Evolutionary conservation across 805 yeast species (phyloP).

Genomic region (Nakazawaea peltata): DNA sequence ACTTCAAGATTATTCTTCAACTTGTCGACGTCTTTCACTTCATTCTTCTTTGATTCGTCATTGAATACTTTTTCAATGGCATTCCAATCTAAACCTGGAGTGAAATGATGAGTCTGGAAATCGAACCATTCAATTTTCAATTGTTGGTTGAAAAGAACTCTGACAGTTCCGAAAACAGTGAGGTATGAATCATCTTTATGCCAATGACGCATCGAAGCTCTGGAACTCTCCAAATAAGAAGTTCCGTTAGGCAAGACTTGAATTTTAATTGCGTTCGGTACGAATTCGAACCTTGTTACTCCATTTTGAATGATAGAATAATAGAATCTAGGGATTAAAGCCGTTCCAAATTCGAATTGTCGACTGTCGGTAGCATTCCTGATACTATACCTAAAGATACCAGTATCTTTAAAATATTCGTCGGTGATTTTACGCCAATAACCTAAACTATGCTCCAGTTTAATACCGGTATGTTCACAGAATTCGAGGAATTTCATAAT

Average conservation of each 20-base stretch:
- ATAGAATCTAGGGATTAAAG: conserved; percentile 58
- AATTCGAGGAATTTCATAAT: conserved; percentile 14
- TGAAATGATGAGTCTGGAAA: conserved; percentile 38
- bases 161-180: conserved; percentile 50
- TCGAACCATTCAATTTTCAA: conserved; percentile 70
- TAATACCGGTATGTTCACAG: conserved; percentile 12
- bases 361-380: conserved; percentile 34
- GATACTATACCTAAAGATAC: conserved; percentile 38
- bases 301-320: conserved; percentile 44
- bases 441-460: conserved; percentile 20
- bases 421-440: conserved; percentile 42
- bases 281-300: conserved; percentile 42
- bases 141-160: conserved; percentile 53
- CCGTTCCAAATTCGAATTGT: conserved; percentile 56
- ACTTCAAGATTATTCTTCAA: conserved; percentile 29
- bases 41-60: conserved; percentile 15
- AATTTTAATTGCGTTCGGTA: conserved; percentile 40
- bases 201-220: conserved; percentile 38
- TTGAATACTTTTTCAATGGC: conserved; percentile 33
- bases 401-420: conserved; percentile 46
- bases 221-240: conserved; percentile 44
- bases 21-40: conserved; percentile 11
- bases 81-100: conserved; percentile 38
- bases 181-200: conserved; percentile 68
- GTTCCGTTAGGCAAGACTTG: conserved; percentile 45